A percentile compares a stretch with the other conserved stretches of the same genome.
Evolutionary conservation across 148 eudicot genomes (phyloP).

Genomic region (Selenicereus undatus): DNA sequence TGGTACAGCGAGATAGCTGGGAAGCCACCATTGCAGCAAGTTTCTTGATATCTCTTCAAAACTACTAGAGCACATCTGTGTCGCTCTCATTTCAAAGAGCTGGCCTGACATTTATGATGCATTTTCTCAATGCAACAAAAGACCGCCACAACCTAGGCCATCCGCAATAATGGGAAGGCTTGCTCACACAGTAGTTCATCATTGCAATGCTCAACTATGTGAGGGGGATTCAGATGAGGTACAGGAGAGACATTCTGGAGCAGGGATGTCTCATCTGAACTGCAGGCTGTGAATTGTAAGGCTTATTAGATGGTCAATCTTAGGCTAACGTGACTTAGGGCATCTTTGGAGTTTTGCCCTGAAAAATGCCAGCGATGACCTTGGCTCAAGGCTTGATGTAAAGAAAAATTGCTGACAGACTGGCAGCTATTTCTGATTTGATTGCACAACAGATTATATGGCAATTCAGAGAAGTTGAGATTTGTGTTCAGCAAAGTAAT

Average conservation of each 20-base stretch:
- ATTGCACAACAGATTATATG: not conserved
- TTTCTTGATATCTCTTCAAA: constrained; percentile 28
- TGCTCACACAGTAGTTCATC: not conserved
- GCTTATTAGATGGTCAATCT: not conserved
- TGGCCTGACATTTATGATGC: constrained; percentile 30
- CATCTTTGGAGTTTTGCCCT: not conserved
- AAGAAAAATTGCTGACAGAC: not conserved
- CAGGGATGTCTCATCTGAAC: constrained; percentile 4
- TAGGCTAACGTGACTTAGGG: not conserved
- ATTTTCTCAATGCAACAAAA: constrained; percentile 35
- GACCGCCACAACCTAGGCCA: not conserved
- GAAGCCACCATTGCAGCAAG: constrained; percentile 6
- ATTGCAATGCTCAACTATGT: not conserved
- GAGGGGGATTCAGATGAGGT: not conserved
- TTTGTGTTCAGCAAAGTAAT: not conserved
- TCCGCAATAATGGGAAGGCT: not conserved
- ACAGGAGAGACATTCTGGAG: not conserved
- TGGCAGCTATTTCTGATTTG: not conserved
- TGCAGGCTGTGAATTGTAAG: not conserved
- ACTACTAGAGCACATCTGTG: not conserved
- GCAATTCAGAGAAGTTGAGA: not conserved
- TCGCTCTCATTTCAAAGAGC: constrained; percentile 3
- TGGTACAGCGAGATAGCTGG: constrained; percentile 3
- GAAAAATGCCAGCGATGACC: not conserved
- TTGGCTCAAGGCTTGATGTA: constrained; percentile 2